phyloP scores from a whole-genome alignment of 2,329 filamentous ascomycete species.

The Colletotrichum sp. region DNA sequence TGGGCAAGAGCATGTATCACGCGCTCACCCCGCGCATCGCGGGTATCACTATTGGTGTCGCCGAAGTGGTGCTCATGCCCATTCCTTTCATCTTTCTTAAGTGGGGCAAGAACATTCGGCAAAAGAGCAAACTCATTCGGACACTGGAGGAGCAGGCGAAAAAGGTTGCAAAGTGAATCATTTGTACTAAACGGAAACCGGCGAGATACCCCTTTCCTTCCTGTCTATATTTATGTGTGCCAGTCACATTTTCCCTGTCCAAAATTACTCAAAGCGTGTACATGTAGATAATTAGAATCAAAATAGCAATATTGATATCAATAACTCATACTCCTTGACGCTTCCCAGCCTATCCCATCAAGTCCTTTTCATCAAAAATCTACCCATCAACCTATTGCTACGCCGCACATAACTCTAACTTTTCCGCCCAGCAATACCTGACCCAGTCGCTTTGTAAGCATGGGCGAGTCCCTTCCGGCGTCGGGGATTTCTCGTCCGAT shows the following conservation, averaged over 20 bases:
- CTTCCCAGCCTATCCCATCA: not conserved
- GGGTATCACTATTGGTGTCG: slow-evolving; percentile 42
- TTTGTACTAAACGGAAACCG: not conserved
- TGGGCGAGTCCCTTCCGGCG: not conserved
- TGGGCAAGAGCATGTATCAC: slow-evolving; percentile 62
- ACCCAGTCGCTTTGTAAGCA: not conserved
- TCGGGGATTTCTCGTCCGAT: accelerated
- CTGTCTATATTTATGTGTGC: slow-evolving; percentile 3
- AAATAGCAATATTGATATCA: not conserved
- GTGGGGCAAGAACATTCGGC: slow-evolving; percentile 27
- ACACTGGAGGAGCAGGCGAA: slow-evolving; percentile 19
- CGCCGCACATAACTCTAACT: not conserved
- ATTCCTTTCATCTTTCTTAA: slow-evolving; percentile 67
- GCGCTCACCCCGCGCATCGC: slow-evolving; percentile 65
- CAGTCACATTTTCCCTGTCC: not conserved
- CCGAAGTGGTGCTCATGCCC: slow-evolving; percentile 58
- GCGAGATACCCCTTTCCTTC: slow-evolving; percentile 16
- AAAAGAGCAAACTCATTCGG: slow-evolving; percentile 18
- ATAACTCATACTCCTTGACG: not conserved
- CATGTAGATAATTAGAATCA: not conserved
- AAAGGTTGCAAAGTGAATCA: not conserved
- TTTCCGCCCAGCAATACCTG: not conserved
- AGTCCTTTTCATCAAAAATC: not conserved
- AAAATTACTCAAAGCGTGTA: not conserved
- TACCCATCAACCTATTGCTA: not conserved